A percentile compares a stretch with the other conserved stretches of the same genome.
Evolutionary conservation across 1,284 basidiomycete genomes (phyloP).

Genomic region (Cryptococcus jaspeensis): DNA sequence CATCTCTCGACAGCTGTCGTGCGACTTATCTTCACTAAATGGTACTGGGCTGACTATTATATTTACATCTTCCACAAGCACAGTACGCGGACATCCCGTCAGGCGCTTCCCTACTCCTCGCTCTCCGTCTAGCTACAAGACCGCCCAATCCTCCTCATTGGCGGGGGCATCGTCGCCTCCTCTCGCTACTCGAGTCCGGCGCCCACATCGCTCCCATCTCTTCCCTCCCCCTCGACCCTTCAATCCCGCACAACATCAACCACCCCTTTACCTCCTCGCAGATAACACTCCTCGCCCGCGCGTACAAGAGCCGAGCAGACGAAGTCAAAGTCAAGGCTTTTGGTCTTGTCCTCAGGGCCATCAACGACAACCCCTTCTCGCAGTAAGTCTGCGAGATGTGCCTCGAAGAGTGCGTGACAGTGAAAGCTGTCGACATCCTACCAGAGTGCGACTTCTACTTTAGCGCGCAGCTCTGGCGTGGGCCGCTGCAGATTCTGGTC

Average conservation of each 20-base stretch:
- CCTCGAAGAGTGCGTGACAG: constrained; percentile 69
- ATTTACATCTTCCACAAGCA: background rate
- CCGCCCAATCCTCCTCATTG: constrained; percentile 57
- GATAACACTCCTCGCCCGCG: constrained; percentile 69
- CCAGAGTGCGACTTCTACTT: constrained; percentile 97
- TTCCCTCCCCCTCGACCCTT: constrained; percentile 54
- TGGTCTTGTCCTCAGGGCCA: constrained; percentile 92
- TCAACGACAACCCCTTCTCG: constrained; percentile 77
- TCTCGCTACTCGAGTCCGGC: constrained; percentile 53
- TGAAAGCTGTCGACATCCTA: constrained; percentile 96
- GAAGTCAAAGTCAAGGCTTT: constrained; percentile 53
- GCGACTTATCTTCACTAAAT: too few species aligned
- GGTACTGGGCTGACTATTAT: background rate
- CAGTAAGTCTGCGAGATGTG: constrained; percentile 68
- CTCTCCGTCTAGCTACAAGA: constrained; percentile 56
- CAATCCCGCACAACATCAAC: constrained; percentile 50
- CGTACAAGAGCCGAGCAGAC: constrained; percentile 59
- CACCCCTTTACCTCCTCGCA: constrained; percentile 52
- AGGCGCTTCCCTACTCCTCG: constrained; percentile 54
- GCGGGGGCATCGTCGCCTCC: constrained; percentile 58
- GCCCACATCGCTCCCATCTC: constrained; percentile 52
- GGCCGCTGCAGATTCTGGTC: constrained; percentile 92
- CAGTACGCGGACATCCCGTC: constrained; percentile 36
- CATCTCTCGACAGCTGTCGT: too few species aligned
- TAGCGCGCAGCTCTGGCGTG: constrained; percentile 85